Percentiles rank a stretch among this genome's conserved stretches.
Evolutionary conservation across 352 stramenopile genomes (phyloP).

Genomic region (Phytophthora capsici): DNA sequence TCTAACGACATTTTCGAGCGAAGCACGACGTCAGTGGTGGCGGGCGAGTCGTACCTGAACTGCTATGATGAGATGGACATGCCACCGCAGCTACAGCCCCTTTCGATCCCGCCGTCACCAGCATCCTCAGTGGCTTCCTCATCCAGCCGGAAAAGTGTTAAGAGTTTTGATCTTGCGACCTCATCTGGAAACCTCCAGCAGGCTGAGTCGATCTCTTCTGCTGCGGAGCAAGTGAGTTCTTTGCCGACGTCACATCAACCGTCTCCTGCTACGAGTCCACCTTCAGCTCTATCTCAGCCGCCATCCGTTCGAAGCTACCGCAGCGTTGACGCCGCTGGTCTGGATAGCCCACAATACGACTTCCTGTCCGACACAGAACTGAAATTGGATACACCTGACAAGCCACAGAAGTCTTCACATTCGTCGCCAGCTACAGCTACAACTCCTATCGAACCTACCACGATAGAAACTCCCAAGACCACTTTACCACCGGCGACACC

Average conservation of each 20-base stretch:
- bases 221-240: slow-evolving; percentile 22
- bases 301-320: slow-evolving; percentile 13
- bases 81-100: slow-evolving; percentile 34
- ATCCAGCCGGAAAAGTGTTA: slow-evolving; percentile 22
- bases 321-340: slow-evolving; percentile 3
- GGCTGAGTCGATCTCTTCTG: slow-evolving; percentile 36
- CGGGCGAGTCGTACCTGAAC: slow-evolving; percentile 33
- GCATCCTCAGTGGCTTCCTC: slow-evolving; percentile 28
- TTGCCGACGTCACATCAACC: slow-evolving; percentile 32
- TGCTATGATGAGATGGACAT: slow-evolving; percentile 51
- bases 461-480: not conserved
- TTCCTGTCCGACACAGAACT: slow-evolving; percentile 26
- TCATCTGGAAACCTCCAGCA: slow-evolving; percentile 2
- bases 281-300: slow-evolving; percentile 3
- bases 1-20: slow-evolving; percentile 52
- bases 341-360: slow-evolving; percentile 20
- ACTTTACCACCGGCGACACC: not conserved
- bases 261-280: slow-evolving; percentile 31
- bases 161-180: slow-evolving; percentile 3
- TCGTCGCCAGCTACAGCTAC: slow-evolving; percentile 5
- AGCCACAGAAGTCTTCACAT: slow-evolving; percentile 9
- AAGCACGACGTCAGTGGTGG: slow-evolving; percentile 28
- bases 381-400: slow-evolving; percentile 26
- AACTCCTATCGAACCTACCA: not conserved
- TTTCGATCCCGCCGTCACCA: slow-evolving; percentile 16